Percentiles rank a stretch among this genome's conserved stretches.
Conservation (phyloP, 345 rosid genomes). For the Adansonia digitata region DNA sequence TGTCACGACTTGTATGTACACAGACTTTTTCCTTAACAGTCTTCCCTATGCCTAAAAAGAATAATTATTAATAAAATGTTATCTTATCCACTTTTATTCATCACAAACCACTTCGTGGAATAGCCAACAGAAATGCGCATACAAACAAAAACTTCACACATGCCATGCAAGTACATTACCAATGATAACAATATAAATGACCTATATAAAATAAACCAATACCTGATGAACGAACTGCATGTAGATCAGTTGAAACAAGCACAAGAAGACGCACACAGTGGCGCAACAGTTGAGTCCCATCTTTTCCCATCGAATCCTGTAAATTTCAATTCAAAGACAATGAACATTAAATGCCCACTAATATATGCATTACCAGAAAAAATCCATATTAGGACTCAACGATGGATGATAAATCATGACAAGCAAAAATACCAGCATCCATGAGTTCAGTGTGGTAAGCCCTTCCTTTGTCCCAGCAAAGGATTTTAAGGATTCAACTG, state of each 20-base stretch:
- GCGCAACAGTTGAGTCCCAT: conserved; percentile 96
- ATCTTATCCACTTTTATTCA: background rate
- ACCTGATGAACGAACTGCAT: conserved; percentile 96
- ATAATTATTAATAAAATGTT: background rate
- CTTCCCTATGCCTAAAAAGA: conserved; percentile 80
- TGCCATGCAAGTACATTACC: background rate
- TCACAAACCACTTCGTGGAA: background rate
- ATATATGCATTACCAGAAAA: conserved; percentile 12
- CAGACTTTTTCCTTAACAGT: conserved; percentile 98
- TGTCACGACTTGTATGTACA: conserved; percentile 98
- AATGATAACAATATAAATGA: background rate
- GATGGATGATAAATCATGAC: conserved; percentile 10
- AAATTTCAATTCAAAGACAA: conserved; percentile 9
- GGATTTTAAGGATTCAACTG: conserved; percentile 75
- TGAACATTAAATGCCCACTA: background rate
- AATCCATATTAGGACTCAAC: conserved; percentile 5
- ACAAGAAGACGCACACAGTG: conserved; percentile 99
- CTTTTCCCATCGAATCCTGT: conserved; percentile 99
- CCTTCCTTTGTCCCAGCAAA: conserved; percentile 97
- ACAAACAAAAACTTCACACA: conserved; percentile 5
- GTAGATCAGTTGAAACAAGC: conserved; percentile 86
- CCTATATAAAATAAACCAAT: conserved; percentile 25
- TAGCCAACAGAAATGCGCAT: conserved; percentile 12
- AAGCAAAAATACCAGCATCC: conserved; percentile 80
- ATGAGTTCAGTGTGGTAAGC: conserved; percentile 78